Evolutionary conservation across 805 yeast genomes (phyloP).

Genomic region (Teunomyces aglyptinius): DNA sequence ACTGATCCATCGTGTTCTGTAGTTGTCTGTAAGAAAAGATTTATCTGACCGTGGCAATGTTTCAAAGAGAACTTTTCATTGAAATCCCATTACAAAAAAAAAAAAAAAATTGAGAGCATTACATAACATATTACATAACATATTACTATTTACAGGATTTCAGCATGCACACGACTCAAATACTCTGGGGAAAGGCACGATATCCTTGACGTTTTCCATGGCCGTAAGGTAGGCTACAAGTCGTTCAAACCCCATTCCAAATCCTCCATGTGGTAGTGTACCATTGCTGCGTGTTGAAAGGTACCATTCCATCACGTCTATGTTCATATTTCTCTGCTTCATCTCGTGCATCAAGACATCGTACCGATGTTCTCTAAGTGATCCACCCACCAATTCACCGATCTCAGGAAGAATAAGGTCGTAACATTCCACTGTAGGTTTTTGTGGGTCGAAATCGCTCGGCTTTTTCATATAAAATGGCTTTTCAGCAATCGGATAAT

Average conservation of each 20-base stretch:
- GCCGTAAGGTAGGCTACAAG: slow-evolving; percentile 70
- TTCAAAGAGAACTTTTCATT: background rate
- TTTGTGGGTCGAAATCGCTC: slow-evolving; percentile 22
- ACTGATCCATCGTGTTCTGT: slow-evolving; percentile 72
- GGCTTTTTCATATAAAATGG: slow-evolving; percentile 88
- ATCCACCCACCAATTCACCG: slow-evolving; percentile 95
- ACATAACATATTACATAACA: background rate
- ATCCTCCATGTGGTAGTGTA: slow-evolving; percentile 92
- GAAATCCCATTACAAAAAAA: background rate
- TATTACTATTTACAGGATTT: slow-evolving; percentile 1
- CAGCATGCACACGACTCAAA: slow-evolving; percentile 41
- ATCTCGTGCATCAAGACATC: slow-evolving; percentile 50
- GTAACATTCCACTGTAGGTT: slow-evolving; percentile 78
- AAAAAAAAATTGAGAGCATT: background rate
- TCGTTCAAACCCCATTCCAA: slow-evolving; percentile 93
- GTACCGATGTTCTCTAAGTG: slow-evolving; percentile 76
- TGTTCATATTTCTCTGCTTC: slow-evolving; percentile 53
- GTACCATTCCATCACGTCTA: slow-evolving; percentile 74
- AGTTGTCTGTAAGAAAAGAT: no score
- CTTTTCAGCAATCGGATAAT: slow-evolving; percentile 75
- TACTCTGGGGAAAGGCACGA: slow-evolving; percentile 82
- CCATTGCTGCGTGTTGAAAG: slow-evolving; percentile 71
- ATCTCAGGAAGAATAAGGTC: slow-evolving; percentile 87
- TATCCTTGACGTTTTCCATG: slow-evolving; percentile 79
- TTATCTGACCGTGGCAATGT: background rate